A percentile compares a stretch with the other conserved stretches of the same genome.
These are phyloP conservation scores for Cercophora samala DNA, from an alignment of 495 filamentous ascomycete genomes.

Conservation along the genomic window DNA sequence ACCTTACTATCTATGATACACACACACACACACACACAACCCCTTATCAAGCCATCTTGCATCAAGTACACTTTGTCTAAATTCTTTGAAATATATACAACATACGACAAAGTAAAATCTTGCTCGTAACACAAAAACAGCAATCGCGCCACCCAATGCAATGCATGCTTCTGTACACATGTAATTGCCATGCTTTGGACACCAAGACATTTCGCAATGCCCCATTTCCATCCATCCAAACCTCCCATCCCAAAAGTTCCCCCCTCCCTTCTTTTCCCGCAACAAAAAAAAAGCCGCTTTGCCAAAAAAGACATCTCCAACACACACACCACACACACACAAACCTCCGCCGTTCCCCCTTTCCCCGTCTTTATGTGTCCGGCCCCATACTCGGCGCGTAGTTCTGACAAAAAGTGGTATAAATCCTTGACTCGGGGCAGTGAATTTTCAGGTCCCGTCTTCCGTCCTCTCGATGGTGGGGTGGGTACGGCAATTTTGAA, in stretches of 20 bases:
- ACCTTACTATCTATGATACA: too few relatives aligned
- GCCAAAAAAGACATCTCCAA: too few relatives aligned
- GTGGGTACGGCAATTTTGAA: too few relatives aligned
- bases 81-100: background rate
- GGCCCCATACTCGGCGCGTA: too few relatives aligned
- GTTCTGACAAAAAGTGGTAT: too few relatives aligned
- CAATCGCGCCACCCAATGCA: background rate
- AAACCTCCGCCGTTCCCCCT: too few relatives aligned
- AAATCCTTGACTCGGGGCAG: too few relatives aligned
- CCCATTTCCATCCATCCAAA: background rate
- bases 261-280: background rate
- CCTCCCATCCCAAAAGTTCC: background rate
- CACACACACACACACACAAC: too few relatives aligned
- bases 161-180: background rate
- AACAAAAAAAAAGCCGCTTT: background rate
- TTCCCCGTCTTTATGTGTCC: too few relatives aligned
- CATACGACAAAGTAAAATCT: background rate
- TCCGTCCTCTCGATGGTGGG: too few relatives aligned
- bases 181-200: background rate
- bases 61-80: background rate
- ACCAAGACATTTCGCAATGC: background rate
- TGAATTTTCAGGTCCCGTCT: too few relatives aligned
- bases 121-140: background rate
- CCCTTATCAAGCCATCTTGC: background rate
- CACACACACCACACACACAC: too few relatives aligned